Conservation (phyloP, 805 yeast genomes). For the Sugiyamaella qingdaonensis region DNA sequence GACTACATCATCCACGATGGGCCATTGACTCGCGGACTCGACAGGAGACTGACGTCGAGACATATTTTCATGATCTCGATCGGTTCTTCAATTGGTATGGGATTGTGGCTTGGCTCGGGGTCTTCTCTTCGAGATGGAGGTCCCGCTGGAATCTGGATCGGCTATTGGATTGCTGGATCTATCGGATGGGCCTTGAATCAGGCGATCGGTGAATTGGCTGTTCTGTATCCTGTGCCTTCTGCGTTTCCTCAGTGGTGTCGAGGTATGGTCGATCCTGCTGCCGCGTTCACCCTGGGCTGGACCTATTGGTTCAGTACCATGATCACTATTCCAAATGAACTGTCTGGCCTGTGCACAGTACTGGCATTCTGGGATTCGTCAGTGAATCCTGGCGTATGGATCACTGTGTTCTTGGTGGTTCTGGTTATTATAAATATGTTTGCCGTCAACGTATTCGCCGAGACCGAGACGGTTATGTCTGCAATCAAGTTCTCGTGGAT, state of each 20-base stretch:
- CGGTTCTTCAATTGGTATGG: conserved; percentile 80
- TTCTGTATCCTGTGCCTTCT: conserved; percentile 67
- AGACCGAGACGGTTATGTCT: conserved; percentile 45
- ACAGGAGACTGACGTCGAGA: conserved; percentile 30
- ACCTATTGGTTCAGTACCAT: conserved; percentile 72
- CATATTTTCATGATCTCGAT: conserved; percentile 75
- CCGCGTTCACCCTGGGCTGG: conserved; percentile 73
- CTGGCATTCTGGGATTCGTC: conserved; percentile 78
- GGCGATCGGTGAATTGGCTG: conserved; percentile 72
- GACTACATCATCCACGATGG: conserved; percentile 9
- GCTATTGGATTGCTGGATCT: conserved; percentile 64
- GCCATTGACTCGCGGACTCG: conserved; percentile 7
- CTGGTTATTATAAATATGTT: conserved; percentile 62
- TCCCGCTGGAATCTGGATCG: conserved; percentile 60
- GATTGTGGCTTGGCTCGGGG: conserved; percentile 69
- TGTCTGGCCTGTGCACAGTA: conserved; percentile 71
- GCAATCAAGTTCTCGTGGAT: conserved; percentile 7
- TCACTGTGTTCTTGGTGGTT: conserved; percentile 58
- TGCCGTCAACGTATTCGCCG: conserved; percentile 74
- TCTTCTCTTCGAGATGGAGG: conserved; percentile 61
- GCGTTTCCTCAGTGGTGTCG: conserved; percentile 73
- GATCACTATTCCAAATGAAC: conserved; percentile 75
- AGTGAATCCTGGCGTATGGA: conserved; percentile 64
- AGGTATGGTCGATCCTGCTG: conserved; percentile 67
- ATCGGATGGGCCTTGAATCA: conserved; percentile 64